Conservation (phyloP, 2,329 filamentous ascomycete genomes). For the Hypoxylon sp. region DNA sequence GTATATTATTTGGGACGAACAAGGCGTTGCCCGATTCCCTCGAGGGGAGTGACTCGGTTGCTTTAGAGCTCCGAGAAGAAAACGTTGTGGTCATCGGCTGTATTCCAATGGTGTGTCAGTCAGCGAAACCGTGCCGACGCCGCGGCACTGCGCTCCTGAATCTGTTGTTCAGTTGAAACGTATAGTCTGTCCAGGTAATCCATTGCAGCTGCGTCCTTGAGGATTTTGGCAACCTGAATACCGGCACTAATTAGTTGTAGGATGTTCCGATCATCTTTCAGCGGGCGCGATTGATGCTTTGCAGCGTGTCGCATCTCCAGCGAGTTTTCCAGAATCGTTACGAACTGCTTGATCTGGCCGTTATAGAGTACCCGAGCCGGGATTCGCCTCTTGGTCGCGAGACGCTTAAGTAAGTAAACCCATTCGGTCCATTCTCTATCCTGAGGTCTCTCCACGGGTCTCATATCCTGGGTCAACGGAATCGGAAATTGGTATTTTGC, state of each 20-base stretch:
- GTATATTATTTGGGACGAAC: constrained; percentile 37
- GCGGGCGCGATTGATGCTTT: constrained; percentile 83
- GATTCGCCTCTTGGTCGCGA: constrained; percentile 88
- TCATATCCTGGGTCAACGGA: constrained; percentile 84
- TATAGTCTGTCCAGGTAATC: constrained; percentile 85
- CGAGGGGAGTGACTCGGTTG: constrained; percentile 30
- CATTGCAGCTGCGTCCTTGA: constrained; percentile 88
- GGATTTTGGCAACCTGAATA: constrained; percentile 87
- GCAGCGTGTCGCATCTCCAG: constrained; percentile 88
- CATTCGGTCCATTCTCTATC: constrained; percentile 85
- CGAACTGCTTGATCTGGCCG: constrained; percentile 91
- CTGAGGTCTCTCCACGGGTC: constrained; percentile 62
- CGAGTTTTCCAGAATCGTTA: constrained; percentile 88
- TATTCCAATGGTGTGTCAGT: constrained; percentile 40
- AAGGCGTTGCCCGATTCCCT: constrained; percentile 32
- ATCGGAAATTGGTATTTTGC: constrained; percentile 93
- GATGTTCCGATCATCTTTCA: constrained; percentile 91
- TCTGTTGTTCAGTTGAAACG: constrained; percentile 82
- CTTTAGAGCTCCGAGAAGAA: constrained; percentile 38
- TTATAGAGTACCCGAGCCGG: constrained; percentile 87
- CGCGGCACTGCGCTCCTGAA: constrained; percentile 72
- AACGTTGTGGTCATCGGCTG: constrained; percentile 43
- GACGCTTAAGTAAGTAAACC: constrained; percentile 87
- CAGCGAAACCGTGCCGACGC: constrained; percentile 59
- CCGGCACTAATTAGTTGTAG: constrained; percentile 88